Evolutionary conservation across 2,329 filamentous ascomycete species (phyloP).

Genomic region (Talaromyces verruculosus): DNA sequence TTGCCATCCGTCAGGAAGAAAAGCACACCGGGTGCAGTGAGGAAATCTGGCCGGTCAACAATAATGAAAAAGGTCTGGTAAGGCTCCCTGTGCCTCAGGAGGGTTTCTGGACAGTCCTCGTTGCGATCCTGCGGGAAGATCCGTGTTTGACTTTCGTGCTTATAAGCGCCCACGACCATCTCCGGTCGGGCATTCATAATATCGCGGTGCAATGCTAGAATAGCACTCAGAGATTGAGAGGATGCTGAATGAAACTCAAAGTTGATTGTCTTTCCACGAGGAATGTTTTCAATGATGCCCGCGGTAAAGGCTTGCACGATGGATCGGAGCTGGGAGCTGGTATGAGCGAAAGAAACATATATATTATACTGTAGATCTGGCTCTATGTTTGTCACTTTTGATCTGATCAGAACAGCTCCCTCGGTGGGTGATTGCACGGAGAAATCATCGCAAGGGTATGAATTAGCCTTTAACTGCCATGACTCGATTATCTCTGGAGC

Average conservation of each 20-base stretch:
- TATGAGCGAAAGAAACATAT: conserved; percentile 16
- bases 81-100: no score
- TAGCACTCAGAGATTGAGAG: conserved; percentile 9
- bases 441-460: background rate
- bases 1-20: no score
- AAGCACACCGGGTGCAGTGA: no score
- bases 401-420: conserved; percentile 11
- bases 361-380: conserved; percentile 21
- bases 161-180: conserved; percentile 13
- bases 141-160: conserved; percentile 3
- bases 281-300: conserved; percentile 1
- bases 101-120: no score
- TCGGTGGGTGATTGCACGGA: background rate
- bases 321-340: background rate
- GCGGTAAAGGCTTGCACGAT: conserved; percentile 12
- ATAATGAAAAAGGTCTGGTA: no score
- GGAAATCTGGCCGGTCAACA: no score
- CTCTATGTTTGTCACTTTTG: background rate
- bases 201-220: conserved; percentile 12
- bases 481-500: background rate
- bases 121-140: conserved; percentile 9
- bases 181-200: conserved; percentile 15
- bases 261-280: conserved; percentile 14
- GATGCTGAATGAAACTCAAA: conserved; percentile 15
- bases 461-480: conserved; percentile 13